Evolutionary conservation across 116 monocot genomes (phyloP), one percentile per base, ranked within the genome.

Genomic region (Papilionanthe hybrid): DNA sequence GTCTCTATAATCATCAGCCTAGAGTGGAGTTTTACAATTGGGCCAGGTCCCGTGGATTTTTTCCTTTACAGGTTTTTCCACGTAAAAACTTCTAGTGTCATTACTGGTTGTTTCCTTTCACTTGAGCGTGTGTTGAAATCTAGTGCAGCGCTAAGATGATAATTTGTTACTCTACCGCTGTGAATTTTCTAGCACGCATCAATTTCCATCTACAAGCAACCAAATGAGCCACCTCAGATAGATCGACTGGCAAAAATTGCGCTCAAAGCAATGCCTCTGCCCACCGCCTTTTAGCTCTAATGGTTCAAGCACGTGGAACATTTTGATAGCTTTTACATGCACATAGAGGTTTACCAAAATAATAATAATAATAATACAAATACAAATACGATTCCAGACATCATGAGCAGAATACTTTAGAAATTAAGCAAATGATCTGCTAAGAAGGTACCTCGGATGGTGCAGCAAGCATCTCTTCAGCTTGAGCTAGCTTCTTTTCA

Each of bases 401-500:
- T 58, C 10, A n/a, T n/a, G 6, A n/a, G n/a, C 19, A 58, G 22
- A 58, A 58, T 2, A 49, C 17, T 53, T 53, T 25, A 6, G 7
- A 69, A 13, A 30, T 69, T 30, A 69, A 69, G 17, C 12, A 37
- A 69, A 69, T 4, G 13, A 69, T 22, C 25, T 63, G 63, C 63
- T 53, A 53, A 75, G 29, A 79, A 20, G 22, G 42, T 87, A 92
- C 92, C 92, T 89, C 86, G 63, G 25, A 84, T 66, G 82, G 79
- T 20, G 10, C 42, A 56, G 80, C 42, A 77, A 78, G 68, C 44
- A 42, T 74, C 37, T 75, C 75, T 75, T 84, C 78, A 25, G 79
- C 72, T 83, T 89, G 79, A 67, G 43, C 29, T 41, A 89, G 80
- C 73, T 73, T 73, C 19, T 73, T 75, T 76, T 86, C 80, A 30